phyloP scores from a whole-genome alignment of 1,284 basidiomycete species.

The Ganoderma multipileum region DNA sequence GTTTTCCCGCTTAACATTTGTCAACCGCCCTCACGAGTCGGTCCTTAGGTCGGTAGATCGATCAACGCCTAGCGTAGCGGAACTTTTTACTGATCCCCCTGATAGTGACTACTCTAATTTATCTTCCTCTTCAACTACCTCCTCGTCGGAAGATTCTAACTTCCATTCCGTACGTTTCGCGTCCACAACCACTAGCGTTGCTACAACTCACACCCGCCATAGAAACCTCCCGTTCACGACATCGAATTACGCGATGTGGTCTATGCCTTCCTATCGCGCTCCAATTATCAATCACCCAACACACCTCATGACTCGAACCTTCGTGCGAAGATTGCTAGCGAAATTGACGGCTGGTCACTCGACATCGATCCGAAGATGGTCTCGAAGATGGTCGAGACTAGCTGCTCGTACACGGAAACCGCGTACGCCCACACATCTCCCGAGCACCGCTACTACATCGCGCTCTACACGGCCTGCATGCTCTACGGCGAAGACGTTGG shows the following conservation, averaged over 20 bases:
- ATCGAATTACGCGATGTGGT: slow-evolving; percentile 7
- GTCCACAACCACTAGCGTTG: neutral
- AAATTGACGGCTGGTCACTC: slow-evolving; percentile 18
- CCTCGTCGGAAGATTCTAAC: neutral
- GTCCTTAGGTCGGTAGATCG: neutral
- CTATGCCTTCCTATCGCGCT: slow-evolving; percentile 15
- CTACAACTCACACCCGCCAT: neutral
- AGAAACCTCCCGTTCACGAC: neutral
- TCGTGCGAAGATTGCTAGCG: slow-evolving; percentile 14
- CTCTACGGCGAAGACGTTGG: slow-evolving; percentile 31
- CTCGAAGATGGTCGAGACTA: slow-evolving; percentile 27
- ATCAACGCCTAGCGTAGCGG: neutral
- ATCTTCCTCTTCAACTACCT: neutral
- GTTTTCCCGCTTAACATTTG: neutral
- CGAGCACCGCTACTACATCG: slow-evolving; percentile 30
- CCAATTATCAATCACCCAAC: slow-evolving; percentile 12
- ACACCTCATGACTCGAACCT: slow-evolving; percentile 15
- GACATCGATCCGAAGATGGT: slow-evolving; percentile 20
- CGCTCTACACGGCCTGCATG: slow-evolving; percentile 31
- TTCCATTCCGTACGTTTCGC: neutral
- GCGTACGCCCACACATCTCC: slow-evolving; percentile 23
- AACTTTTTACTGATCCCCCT: neutral
- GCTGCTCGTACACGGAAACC: slow-evolving; percentile 28
- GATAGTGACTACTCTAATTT: neutral
- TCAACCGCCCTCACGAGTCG: neutral